Evolutionary conservation across 2,329 filamentous ascomycete species (phyloP).

Genomic region (Sporothrix schenckii): DNA sequence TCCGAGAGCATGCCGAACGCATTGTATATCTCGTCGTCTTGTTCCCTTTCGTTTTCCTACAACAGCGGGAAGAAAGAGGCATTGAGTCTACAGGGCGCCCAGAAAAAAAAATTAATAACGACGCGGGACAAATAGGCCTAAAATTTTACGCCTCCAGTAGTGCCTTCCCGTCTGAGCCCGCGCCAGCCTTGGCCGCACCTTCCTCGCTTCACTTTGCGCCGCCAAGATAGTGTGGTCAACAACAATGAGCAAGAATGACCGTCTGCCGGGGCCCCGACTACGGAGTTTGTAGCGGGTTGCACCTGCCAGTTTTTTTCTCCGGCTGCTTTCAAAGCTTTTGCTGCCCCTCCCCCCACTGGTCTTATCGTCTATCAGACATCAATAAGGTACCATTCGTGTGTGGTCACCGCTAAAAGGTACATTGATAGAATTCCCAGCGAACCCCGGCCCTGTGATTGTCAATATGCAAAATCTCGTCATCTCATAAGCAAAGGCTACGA

Average conservation of each 20-base stretch:
- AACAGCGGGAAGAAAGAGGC: constrained; percentile 19
- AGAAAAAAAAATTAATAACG: constrained; percentile 28
- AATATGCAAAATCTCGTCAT: constrained; percentile 33
- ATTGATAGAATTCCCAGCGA: neutral
- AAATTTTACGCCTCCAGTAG: constrained; percentile 22
- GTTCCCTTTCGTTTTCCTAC: constrained; percentile 11
- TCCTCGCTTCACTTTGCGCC: constrained; percentile 7
- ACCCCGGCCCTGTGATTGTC: constrained; percentile 16
- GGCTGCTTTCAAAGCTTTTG: constrained; percentile 23
- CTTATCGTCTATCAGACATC: constrained; percentile 31
- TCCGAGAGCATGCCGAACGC: constrained; percentile 18
- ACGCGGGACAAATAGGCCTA: constrained; percentile 23
- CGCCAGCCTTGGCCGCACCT: constrained; percentile 15
- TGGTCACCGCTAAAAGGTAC: constrained; percentile 3
- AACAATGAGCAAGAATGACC: constrained; percentile 5
- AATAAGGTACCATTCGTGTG: neutral
- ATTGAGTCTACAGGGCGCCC: constrained; percentile 17
- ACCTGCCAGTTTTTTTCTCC: constrained; percentile 1
- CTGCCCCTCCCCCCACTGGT: constrained; percentile 30
- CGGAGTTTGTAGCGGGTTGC: constrained; percentile 13
- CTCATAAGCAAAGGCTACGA: neutral
- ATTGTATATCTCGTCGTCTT: constrained; percentile 26
- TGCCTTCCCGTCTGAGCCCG: constrained; percentile 5
- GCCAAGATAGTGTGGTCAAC: neutral
- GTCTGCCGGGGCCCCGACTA: constrained; percentile 4